phyloP scores from a whole-genome alignment of 2,329 filamentous ascomycete species.

The Setomelanomma holmii region DNA sequence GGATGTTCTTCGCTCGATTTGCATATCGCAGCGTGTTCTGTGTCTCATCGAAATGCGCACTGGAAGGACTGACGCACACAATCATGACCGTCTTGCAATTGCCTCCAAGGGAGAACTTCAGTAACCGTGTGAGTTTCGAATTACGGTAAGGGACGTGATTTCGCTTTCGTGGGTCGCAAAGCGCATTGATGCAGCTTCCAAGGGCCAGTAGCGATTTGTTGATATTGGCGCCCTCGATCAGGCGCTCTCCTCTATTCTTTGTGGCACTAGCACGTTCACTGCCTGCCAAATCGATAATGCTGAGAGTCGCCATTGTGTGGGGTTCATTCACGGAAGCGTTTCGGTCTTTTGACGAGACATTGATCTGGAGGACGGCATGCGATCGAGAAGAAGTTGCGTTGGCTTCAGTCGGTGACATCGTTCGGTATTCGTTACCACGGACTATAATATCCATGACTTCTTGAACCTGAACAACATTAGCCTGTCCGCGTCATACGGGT shows the following conservation, averaged over 20 bases:
- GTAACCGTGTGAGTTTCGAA: constrained; percentile 91
- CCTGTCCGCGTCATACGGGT: not conserved
- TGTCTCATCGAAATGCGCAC: constrained; percentile 95
- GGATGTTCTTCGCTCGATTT: constrained; percentile 98
- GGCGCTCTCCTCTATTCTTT: constrained; percentile 90
- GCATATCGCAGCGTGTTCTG: constrained; percentile 98
- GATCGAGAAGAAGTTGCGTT: constrained; percentile 98
- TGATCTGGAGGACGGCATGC: constrained; percentile 96
- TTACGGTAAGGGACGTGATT: constrained; percentile 98
- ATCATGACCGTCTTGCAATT: constrained; percentile 99
- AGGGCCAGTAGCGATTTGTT: constrained; percentile 96
- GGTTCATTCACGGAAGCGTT: constrained; percentile 93
- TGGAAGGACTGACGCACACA: constrained; percentile 95
- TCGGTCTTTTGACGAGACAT: constrained; percentile 90
- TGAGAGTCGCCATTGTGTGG: constrained; percentile 96
- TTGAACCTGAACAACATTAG: constrained; percentile 58
- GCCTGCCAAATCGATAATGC: constrained; percentile 96
- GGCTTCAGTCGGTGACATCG: constrained; percentile 94
- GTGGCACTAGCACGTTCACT: constrained; percentile 96
- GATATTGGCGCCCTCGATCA: constrained; percentile 97
- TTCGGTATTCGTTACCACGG: constrained; percentile 89
- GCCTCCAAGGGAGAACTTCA: constrained; percentile 96
- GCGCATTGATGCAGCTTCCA: constrained; percentile 96
- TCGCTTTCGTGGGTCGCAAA: constrained; percentile 89
- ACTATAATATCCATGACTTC: constrained; percentile 99